Conservation (phyloP, 179 eudicot genomes). For the Patellifolia procumbens region DNA sequence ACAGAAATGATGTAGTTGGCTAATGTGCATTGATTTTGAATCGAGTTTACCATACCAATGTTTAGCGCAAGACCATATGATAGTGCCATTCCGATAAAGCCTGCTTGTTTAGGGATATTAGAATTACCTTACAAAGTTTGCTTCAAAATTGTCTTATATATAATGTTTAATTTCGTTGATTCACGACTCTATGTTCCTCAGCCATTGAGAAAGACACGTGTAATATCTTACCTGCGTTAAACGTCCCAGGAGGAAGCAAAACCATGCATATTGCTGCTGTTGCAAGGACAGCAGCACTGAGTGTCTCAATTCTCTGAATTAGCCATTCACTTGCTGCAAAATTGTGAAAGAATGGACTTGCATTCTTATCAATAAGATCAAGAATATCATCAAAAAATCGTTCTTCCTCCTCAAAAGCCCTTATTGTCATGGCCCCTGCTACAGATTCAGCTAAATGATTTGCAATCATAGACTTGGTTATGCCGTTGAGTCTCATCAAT, state of each 20-base stretch:
- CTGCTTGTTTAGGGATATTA: slow-evolving; percentile 31
- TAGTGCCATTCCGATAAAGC: slow-evolving; percentile 75
- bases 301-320: too few relatives aligned
- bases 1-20: too few relatives aligned
- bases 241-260: too few relatives aligned
- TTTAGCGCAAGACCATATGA: slow-evolving; percentile 74
- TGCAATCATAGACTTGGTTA: slow-evolving; percentile 78
- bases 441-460: too few relatives aligned
- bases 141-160: neutral
- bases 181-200: neutral
- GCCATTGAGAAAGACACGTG: neutral
- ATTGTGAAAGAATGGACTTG: too few relatives aligned
- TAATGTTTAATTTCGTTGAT: neutral
- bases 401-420: slow-evolving; percentile 74
- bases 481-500: slow-evolving; percentile 28
- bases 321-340: too few relatives aligned
- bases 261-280: too few relatives aligned
- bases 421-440: slow-evolving; percentile 54
- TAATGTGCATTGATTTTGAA: slow-evolving; percentile 60
- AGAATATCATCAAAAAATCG: slow-evolving; percentile 64
- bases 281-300: too few relatives aligned
- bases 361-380: slow-evolving; percentile 62
- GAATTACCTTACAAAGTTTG: neutral
- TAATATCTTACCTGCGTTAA: slow-evolving; percentile 53
- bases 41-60: slow-evolving; percentile 48